Percentiles rank a stretch among this genome's conserved stretches.
Evolutionary conservation across 2,329 filamentous ascomycete species (phyloP).

Genomic region (Sporothrix inflata): DNA sequence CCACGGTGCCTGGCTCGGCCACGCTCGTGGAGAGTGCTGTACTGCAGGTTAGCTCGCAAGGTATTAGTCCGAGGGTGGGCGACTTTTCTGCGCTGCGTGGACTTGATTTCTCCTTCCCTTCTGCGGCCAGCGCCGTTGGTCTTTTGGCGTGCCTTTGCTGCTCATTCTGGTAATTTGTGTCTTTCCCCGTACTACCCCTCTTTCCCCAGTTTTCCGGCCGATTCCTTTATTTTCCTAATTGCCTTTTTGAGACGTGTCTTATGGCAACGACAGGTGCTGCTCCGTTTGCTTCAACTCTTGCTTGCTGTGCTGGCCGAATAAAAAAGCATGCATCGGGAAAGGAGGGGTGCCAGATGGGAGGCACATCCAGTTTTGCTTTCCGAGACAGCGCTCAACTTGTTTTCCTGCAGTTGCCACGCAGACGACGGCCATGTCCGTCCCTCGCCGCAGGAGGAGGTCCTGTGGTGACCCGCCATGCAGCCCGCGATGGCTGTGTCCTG

Average conservation of each 20-base stretch:
- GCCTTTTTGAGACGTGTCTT: background rate
- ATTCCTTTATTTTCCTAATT: conserved; percentile 6
- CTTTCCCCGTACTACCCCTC: conserved; percentile 23
- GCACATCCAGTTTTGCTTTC: background rate
- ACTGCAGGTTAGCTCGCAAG: conserved; percentile 32
- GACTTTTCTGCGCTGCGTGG: conserved; percentile 10
- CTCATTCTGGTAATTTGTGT: background rate
- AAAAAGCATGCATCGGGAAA: background rate
- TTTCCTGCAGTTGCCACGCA: background rate
- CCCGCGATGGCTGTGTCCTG: background rate
- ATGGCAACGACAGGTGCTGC: background rate
- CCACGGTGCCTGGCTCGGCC: background rate
- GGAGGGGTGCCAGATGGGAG: background rate
- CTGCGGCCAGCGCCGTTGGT: conserved; percentile 8
- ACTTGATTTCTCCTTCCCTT: conserved; percentile 20
- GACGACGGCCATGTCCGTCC: conserved; percentile 15
- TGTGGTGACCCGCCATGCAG: background rate
- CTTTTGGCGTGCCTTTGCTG: conserved; percentile 11
- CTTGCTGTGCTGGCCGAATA: background rate
- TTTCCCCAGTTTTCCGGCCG: conserved; percentile 26
- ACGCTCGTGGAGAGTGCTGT: background rate
- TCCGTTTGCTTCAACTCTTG: background rate
- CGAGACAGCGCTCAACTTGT: background rate
- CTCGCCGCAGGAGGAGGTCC: conserved; percentile 6
- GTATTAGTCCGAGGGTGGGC: conserved; percentile 37